Percentiles rank a stretch among this genome's conserved stretches.
These are phyloP conservation scores for Polytrichum commune DNA, from an alignment of 225 moss, liverwort and hornwort genomes.

Conservation along the genomic window DNA sequence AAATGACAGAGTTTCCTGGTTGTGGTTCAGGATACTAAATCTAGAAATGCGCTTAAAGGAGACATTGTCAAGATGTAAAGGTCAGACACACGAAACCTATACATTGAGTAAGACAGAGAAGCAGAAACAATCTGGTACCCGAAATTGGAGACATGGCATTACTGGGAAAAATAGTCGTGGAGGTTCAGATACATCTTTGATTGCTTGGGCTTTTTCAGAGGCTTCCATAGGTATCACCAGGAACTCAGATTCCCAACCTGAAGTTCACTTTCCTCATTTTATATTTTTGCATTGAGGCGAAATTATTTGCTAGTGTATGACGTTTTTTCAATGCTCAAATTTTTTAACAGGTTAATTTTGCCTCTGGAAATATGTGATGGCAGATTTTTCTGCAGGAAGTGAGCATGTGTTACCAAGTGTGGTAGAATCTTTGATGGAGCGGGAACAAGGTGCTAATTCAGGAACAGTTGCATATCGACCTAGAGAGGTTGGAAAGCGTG, in stretches of 20 bases:
- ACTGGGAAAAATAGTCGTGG: conserved; percentile 24
- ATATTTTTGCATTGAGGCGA: neutral
- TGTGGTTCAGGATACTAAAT: conserved; percentile 30
- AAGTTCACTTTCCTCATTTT: neutral
- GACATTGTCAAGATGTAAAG: conserved; percentile 41
- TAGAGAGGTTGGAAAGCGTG: conserved; percentile 54
- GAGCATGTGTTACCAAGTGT: conserved; percentile 33
- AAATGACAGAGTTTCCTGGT: too few relatives aligned
- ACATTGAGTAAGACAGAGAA: conserved; percentile 26
- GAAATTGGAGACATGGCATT: conserved; percentile 12
- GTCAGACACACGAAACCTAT: conserved; percentile 17
- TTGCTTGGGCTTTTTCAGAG: conserved; percentile 47
- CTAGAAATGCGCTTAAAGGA: conserved; percentile 46
- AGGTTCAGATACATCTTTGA: conserved; percentile 16
- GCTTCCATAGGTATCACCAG: conserved; percentile 11
- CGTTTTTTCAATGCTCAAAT: too few relatives aligned
- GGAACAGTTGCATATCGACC: conserved; percentile 68
- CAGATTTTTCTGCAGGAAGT: conserved; percentile 15
- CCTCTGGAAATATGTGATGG: too few relatives aligned
- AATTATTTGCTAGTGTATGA: too few relatives aligned
- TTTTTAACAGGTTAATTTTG: too few relatives aligned
- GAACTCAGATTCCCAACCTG: neutral
- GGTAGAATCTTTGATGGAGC: conserved; percentile 55
- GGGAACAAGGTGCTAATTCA: conserved; percentile 76
- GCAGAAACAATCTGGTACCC: conserved; percentile 27